phyloP scores from a whole-genome alignment of 164 flowering plant species.

The Nymphaea thermarum region DNA sequence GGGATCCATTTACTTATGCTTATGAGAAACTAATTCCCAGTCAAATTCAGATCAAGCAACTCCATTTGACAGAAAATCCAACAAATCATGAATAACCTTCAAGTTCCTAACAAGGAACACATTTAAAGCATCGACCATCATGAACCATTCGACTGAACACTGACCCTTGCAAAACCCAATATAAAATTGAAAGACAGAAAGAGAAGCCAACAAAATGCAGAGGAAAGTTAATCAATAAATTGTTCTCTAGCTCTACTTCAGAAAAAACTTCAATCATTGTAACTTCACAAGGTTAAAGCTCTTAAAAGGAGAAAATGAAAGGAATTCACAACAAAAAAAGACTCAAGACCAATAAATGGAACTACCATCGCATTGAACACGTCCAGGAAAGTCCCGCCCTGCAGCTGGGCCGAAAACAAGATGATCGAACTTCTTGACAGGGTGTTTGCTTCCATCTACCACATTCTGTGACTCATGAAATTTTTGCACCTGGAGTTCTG shows the following conservation, averaged over 20 bases:
- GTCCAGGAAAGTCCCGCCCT: slow-evolving; percentile 69
- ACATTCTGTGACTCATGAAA: slow-evolving; percentile 3
- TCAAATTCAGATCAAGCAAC: too few relatives aligned
- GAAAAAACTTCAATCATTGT: background rate
- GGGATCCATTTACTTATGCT: too few relatives aligned
- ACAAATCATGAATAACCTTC: too few relatives aligned
- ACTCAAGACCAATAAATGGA: background rate
- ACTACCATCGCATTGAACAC: slow-evolving; percentile 81
- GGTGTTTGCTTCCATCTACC: slow-evolving; percentile 14
- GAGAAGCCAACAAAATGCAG: too few relatives aligned
- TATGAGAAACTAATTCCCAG: too few relatives aligned
- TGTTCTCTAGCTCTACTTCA: background rate
- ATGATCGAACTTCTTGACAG: slow-evolving; percentile 52
- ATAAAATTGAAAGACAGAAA: too few relatives aligned
- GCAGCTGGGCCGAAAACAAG: slow-evolving; percentile 81
- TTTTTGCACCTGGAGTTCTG: slow-evolving; percentile 43
- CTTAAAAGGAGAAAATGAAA: background rate
- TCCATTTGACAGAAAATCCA: too few relatives aligned
- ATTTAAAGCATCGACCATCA: too few relatives aligned
- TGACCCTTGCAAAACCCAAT: too few relatives aligned
- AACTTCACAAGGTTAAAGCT: background rate
- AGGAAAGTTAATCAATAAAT: background rate
- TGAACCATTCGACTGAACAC: too few relatives aligned
- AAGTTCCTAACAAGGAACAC: too few relatives aligned
- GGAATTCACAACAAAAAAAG: too few relatives aligned